These are phyloP conservation scores for Pelargonium myrrhifolium DNA, from an alignment of 441 rosid species.

Conservation along the genomic window DNA sequence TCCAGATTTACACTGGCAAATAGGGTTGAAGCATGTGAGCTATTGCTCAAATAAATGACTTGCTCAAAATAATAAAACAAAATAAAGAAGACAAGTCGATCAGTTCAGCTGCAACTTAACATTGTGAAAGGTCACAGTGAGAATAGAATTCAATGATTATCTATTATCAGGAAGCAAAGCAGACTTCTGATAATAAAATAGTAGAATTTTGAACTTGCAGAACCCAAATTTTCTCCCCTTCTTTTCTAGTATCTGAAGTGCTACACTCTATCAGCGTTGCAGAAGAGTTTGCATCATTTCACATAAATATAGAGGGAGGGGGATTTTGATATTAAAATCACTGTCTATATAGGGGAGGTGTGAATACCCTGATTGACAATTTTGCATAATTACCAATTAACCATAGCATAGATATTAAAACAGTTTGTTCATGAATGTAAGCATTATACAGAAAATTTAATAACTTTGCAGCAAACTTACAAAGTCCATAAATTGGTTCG, in stretches of 20 bases:
- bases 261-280: not conserved
- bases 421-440: not conserved
- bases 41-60: not conserved
- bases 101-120: not conserved
- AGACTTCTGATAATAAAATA: not conserved
- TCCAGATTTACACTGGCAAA: constrained; percentile 15
- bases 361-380: not conserved
- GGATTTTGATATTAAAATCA: not conserved
- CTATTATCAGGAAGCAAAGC: not conserved
- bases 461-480: constrained; percentile 39
- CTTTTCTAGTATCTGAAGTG: not conserved
- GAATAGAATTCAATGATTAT: not conserved
- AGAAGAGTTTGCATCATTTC: not conserved
- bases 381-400: constrained; percentile 5
- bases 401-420: not conserved
- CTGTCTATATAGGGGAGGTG: not conserved
- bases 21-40: not conserved
- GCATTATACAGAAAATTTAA: constrained; percentile 3
- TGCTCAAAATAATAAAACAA: not conserved
- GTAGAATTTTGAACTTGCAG: not conserved
- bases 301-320: not conserved
- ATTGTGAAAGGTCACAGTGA: not conserved
- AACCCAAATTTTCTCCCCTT: not conserved
- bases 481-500: constrained; percentile 78
- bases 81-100: not conserved